Evolutionary conservation across 169 alveolate species (phyloP).

Genomic region (Plasmodium billcollinsi): DNA sequence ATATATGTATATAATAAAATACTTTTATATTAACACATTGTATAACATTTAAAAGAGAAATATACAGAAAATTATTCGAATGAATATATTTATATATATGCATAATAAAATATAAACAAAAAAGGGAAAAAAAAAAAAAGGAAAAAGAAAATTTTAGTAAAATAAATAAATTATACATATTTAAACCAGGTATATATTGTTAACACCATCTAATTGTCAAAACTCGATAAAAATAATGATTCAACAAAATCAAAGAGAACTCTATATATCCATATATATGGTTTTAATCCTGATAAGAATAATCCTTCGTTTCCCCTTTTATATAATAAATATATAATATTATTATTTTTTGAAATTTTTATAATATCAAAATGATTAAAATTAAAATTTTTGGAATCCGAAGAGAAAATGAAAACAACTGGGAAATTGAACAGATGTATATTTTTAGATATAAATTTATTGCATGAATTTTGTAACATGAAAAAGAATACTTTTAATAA

Average conservation of each 20-base stretch:
- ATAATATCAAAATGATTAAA: constrained; percentile 68
- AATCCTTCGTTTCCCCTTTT: constrained; percentile 76
- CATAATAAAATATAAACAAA: too few species aligned
- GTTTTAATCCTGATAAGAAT: constrained; percentile 58
- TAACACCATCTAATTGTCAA: background rate
- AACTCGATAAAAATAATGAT: constrained; percentile 48
- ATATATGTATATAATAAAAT: too few species aligned
- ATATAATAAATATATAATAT: constrained; percentile 68
- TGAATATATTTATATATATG: too few species aligned
- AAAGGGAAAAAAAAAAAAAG: too few species aligned
- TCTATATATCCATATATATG: constrained; percentile 71
- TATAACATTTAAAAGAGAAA: too few species aligned
- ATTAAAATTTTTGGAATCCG: constrained; percentile 72
- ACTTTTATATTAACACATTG: too few species aligned
- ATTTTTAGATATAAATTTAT: constrained; percentile 64
- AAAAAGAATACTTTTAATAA: constrained; percentile 48
- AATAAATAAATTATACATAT: too few species aligned
- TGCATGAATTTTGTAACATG: constrained; percentile 44
- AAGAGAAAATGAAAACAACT: constrained; percentile 42
- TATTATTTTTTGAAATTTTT: constrained; percentile 70
- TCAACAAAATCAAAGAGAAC: constrained; percentile 49
- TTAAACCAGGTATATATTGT: too few species aligned
- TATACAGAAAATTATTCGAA: too few species aligned
- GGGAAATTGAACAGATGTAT: constrained; percentile 50
- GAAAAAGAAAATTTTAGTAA: too few species aligned